These are phyloP conservation scores for Phytophthora pini DNA, from an alignment of 352 stramenopile genomes.

Conservation along the genomic window DNA sequence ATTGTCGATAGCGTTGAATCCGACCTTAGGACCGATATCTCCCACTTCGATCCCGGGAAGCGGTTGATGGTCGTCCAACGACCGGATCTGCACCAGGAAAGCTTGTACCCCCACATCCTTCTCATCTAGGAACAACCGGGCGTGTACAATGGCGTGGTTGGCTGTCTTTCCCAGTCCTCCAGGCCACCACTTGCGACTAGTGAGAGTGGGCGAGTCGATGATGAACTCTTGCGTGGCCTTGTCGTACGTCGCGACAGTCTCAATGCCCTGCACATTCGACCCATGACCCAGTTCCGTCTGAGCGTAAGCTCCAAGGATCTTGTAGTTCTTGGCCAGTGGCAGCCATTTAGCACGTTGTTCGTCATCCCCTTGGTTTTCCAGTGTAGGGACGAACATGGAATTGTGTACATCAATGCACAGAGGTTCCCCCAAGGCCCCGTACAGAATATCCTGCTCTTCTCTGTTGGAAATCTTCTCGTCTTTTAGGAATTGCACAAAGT, in stretches of 20 bases:
- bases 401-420: conserved; percentile 19
- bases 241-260: conserved; percentile 52
- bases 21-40: conserved; percentile 28
- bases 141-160: conserved; percentile 25
- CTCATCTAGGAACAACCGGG: conserved; percentile 18
- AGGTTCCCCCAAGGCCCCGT: conserved; percentile 11
- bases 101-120: conserved; percentile 17
- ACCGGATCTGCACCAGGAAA: conserved; percentile 28
- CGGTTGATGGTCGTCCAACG: conserved; percentile 23
- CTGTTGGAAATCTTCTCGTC: neutral
- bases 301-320: conserved; percentile 22
- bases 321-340: conserved; percentile 14
- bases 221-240: conserved; percentile 90
- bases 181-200: conserved; percentile 96
- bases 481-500: conserved; percentile 25
- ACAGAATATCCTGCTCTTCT: conserved; percentile 18
- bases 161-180: conserved; percentile 26
- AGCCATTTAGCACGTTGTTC: conserved; percentile 27
- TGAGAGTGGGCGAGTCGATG: conserved; percentile 94
- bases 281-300: conserved; percentile 30
- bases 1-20: conserved; percentile 32
- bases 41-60: conserved; percentile 23
- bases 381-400: conserved; percentile 29
- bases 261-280: conserved; percentile 25
- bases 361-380: conserved; percentile 30